These are phyloP conservation scores for Trapa incisa DNA, from an alignment of 345 rosid species.

Conservation along the genomic window DNA sequence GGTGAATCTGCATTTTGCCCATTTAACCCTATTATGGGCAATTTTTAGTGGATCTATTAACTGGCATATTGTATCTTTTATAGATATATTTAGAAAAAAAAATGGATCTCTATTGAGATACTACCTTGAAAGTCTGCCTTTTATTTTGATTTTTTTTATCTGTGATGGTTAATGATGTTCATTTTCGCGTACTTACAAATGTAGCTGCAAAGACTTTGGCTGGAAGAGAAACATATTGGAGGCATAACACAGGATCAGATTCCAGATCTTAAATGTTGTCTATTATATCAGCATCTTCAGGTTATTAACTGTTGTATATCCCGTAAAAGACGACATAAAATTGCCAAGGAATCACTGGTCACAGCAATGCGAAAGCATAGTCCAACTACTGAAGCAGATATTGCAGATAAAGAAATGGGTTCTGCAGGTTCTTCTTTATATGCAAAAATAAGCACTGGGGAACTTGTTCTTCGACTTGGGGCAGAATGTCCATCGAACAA, in stretches of 20 bases:
- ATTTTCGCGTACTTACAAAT: conserved; percentile 6
- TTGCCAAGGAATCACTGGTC: conserved; percentile 63
- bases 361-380: conserved; percentile 45
- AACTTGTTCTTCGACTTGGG: conserved; percentile 70
- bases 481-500: conserved; percentile 34
- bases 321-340: conserved; percentile 45
- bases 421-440: conserved; percentile 34
- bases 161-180: conserved; percentile 9
- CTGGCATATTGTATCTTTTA: too few species aligned
- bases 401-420: conserved; percentile 13
- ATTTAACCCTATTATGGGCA: not conserved
- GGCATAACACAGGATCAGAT: conserved; percentile 58
- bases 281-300: conserved; percentile 72
- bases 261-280: conserved; percentile 84
- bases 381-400: conserved; percentile 29
- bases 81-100: not conserved
- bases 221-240: conserved; percentile 59
- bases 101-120: not conserved
- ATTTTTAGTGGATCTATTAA: not conserved
- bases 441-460: conserved; percentile 53
- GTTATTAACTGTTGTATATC: conserved; percentile 86
- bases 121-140: not conserved
- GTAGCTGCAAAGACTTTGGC: conserved; percentile 79
- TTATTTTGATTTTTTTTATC: not conserved
- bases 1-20: conserved; percentile 16